Evolutionary conservation across 1,284 basidiomycete species (phyloP), one percentile per base, ranked within the genome.

Genomic region (Peniophora sp.): DNA sequence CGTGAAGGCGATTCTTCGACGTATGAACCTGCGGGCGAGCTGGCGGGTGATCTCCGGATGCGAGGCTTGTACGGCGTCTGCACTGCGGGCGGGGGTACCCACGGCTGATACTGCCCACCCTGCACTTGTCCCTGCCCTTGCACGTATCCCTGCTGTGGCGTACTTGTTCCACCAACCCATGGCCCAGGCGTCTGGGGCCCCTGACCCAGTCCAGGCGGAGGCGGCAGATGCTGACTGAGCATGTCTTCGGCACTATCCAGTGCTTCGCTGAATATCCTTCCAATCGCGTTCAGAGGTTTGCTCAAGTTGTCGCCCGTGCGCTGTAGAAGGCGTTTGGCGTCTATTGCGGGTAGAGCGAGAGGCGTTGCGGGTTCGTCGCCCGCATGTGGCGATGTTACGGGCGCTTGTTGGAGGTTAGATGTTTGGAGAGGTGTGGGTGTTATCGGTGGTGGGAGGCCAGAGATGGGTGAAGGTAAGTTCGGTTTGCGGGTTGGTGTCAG

Each of bases 271-370:
- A 97, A 86, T 55, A 97, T 92, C 53, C 88, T 81, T 10, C 91
- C 81, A 49, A 97, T 87, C 1, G 92, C 91, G 54, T 74, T 88
- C 12, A 97, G 74, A 3, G 93, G 93, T 62, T 92, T 92, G 14
- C 85, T 89, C 52, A 96, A 85, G 0, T 82, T 89, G 61, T 93
- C 90, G 3, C 92, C 88, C 0, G 92, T 95, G 60, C 88, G 85
- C 65, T 92, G 87, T 51, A 97, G 74, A 43, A 96, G 79, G 15
- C 84, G 77, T 42, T 81, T 80, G 0, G 93, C 92, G 60, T 93
- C 89, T 52, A 90, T 81, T 2, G 82, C 78, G 2, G 88, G 73
- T 10, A 90, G 69, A 1, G 85, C 68, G 14, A 95, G 74, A 1
- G 83, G 83, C 56, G 85, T 78, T 1, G 92, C 90, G 3, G 91